Evolutionary conservation across 331 rosid genomes (phyloP).

Genomic region (Dryas integrifolia): DNA sequence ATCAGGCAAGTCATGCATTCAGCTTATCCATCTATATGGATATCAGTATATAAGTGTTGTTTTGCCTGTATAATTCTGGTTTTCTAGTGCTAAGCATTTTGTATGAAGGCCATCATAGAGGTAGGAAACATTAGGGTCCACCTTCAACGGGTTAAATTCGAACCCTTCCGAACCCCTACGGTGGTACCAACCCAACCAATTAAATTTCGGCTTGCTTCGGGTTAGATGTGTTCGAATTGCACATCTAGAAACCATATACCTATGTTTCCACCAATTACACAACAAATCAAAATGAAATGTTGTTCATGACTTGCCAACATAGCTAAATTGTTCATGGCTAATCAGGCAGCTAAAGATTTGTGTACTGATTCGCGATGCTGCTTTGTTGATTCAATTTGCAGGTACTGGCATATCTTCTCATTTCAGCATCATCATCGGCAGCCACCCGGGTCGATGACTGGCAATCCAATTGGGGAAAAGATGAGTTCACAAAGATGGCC

Average conservation of each 20-base stretch:
- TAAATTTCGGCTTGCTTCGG: no score
- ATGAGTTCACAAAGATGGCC: constrained; percentile 84
- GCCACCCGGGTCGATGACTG: constrained; percentile 85
- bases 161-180: no score
- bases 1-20: constrained; percentile 67
- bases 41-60: no score
- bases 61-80: neutral
- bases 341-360: neutral
- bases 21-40: neutral
- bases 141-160: no score
- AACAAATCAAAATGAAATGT: neutral
- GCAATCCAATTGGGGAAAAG: constrained; percentile 97
- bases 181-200: no score
- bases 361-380: neutral
- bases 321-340: neutral
- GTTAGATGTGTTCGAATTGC: neutral
- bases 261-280: neutral
- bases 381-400: constrained; percentile 26
- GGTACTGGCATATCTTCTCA: constrained; percentile 83
- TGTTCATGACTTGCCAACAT: neutral
- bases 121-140: no score
- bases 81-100: neutral
- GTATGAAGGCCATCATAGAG: no score
- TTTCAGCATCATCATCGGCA: constrained; percentile 85
- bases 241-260: neutral